A percentile compares a stretch with the other conserved stretches of the same genome.
Evolutionary conservation across 2,329 filamentous ascomycete genomes (phyloP).

Genomic region (Sarocladiaceae sp.): DNA sequence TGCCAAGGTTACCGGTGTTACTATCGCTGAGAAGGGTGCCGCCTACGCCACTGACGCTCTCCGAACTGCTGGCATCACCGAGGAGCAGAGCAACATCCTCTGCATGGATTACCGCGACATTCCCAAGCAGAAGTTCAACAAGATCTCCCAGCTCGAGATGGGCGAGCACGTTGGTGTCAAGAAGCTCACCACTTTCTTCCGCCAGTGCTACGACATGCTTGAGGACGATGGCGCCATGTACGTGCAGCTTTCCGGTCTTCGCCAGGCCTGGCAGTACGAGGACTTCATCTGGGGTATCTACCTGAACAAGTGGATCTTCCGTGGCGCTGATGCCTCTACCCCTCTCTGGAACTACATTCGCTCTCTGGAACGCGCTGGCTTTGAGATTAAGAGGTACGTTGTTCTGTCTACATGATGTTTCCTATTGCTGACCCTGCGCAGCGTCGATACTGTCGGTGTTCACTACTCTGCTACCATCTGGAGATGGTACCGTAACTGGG

Average conservation of each 20-base stretch:
- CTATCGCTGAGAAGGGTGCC: conserved; percentile 92
- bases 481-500: conserved; percentile 99
- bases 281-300: conserved; percentile 97
- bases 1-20: conserved; percentile 81
- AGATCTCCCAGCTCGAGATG: conserved; percentile 98
- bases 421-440: conserved; percentile 15
- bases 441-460: conserved; percentile 87
- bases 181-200: conserved; percentile 75
- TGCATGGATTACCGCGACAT: conserved; percentile 98
- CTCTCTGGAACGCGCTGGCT: conserved; percentile 67
- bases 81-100: conserved; percentile 85
- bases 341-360: conserved; percentile 85
- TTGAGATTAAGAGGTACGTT: conserved; percentile 65
- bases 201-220: conserved; percentile 90
- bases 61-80: conserved; percentile 73
- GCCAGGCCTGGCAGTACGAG: conserved; percentile 96
- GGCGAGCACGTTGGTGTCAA: conserved; percentile 96
- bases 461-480: conserved; percentile 96
- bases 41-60: conserved; percentile 93
- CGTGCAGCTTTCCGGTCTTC: conserved; percentile 90
- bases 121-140: conserved; percentile 68
- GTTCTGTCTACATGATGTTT: not conserved
- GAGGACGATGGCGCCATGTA: conserved; percentile 96
- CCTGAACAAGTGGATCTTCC: conserved; percentile 99
- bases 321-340: conserved; percentile 91